Evolutionary conservation across 164 flowering plant species (phyloP), one percentile per base, ranked within the genome.

Genomic region (Paratinospora sagittata): DNA sequence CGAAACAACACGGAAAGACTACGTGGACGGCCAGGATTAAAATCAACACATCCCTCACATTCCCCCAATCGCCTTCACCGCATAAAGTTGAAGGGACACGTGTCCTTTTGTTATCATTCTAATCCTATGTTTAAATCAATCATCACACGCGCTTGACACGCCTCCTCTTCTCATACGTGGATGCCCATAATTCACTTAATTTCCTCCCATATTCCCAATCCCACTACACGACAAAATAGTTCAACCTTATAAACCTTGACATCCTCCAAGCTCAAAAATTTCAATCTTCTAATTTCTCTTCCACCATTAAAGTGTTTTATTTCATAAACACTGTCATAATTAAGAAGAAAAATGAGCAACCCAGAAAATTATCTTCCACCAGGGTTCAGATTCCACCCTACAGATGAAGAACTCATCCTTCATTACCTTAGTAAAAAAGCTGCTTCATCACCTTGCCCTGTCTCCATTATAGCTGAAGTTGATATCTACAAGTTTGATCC

Each of bases 381-480:
- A 19, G 61, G 61, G 0, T 55, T 55, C 21, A 16, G 61, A 21
- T 55, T 55, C 61, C 61, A 55, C 61, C 61, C 61, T 19, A 55
- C 61, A 19, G 61, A 55, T n/a, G 61, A 55, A 19, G 61, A 55
- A 9, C 61, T 55, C 26, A 55, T 55, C 10, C 61, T 55, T 17
- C 61, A 55, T 21, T 55, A 55, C 61, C 24, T 55, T 6, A 55
- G 61, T 19, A 55, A 55, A 21, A 55, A 55, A 21, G 61, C 61
- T 17, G 61, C 61, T 55, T 16, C 61, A 5, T 16, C 24, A 21
- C 61, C 61, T 3, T 55, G 61, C 24, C 61, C 61, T 19, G 61
- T n/a, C 61, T 55, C 61, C 61, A 55, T 55, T 55, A 55, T 55
- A 16, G 61, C 61, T n/a, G 61, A 55, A 55, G 61, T 55, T n/a